Base-by-base conservation (phyloP, 768 basidiomycete genomes). In the Pleurotus ostreatus region DNA sequence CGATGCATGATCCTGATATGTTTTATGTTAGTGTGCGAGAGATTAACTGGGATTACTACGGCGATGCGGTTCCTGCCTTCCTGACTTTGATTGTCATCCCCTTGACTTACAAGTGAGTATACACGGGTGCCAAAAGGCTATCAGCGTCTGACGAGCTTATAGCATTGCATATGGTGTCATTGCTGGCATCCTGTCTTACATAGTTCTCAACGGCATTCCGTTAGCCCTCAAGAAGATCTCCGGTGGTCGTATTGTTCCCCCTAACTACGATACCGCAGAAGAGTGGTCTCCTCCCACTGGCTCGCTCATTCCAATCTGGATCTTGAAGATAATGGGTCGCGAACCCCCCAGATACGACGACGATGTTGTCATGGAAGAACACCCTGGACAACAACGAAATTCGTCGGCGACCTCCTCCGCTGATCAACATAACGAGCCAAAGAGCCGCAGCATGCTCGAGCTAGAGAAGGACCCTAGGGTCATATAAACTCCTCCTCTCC, bases 121-220 rank as follows among this genome's bases (percentile, higher is more conserved):
- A 16, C 26, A 3, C 46, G n/a, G 6, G 46, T 23, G 23, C 23
- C 20, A 46, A 61, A 26, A 62, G 4, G 23, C 25, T 20, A 34
- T 56, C 43, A 46, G 20, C 9, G 9, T 11, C 49, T 46, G 30
- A 56, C 59, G 40, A 63, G 18, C 23, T 2, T 12, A 20, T 58
- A 92, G 88, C 76, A 92, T 94, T 65, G 90, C 92, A 40, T 92
- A 94, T 65, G 92, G 92, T 61, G 87, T 94, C 67, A 92, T 94
- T 60, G 84, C 88, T 0, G 92, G 92, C 37, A 75, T 94, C 51
- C 48, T 78, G 38, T 81, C 85, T 12, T 92, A 90, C 68, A 63
- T 89, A 46, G 59, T 90, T 55, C 72, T 94, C 57, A 94, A 94
- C 65, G 86, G 84, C 41, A 72, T 84, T 48, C 82, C 89, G 5